These are phyloP conservation scores for Geranomyces variabilis DNA, from an alignment of 192 early-diverging fungal genomes.

Conservation along the genomic window DNA sequence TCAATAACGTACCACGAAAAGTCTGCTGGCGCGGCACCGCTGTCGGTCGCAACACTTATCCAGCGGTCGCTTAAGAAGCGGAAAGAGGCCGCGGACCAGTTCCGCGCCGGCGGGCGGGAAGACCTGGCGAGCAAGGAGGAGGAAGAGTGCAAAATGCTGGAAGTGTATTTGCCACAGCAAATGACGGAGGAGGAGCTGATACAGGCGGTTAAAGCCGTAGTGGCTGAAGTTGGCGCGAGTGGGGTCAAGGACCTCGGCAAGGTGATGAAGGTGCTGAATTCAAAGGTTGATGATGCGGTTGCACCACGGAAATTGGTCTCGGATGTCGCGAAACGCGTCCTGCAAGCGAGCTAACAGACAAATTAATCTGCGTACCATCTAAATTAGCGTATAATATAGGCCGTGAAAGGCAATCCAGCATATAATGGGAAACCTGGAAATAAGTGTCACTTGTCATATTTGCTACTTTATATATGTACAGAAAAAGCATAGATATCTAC, in stretches of 20 bases:
- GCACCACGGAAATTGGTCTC: slow-evolving; percentile 80
- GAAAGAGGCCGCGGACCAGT: slow-evolving; percentile 73
- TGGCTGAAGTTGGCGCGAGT: slow-evolving; percentile 57
- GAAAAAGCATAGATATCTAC: too few relatives aligned
- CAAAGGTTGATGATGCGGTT: slow-evolving; percentile 62
- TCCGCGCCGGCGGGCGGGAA: slow-evolving; percentile 62
- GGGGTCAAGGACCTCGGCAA: slow-evolving; percentile 79
- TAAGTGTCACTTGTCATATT: too few relatives aligned
- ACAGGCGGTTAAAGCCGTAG: slow-evolving; percentile 54
- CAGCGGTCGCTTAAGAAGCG: slow-evolving; percentile 83
- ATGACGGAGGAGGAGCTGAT: slow-evolving; percentile 76
- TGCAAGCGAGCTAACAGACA: slow-evolving; percentile 43
- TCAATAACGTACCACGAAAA: slow-evolving; percentile 82
- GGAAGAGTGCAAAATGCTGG: slow-evolving; percentile 49
- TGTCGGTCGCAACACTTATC: slow-evolving; percentile 66
- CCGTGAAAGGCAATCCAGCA: too few relatives aligned
- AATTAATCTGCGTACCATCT: too few relatives aligned
- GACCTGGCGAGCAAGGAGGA: slow-evolving; percentile 78
- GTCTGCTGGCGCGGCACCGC: slow-evolving; percentile 26
- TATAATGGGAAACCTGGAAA: too few relatives aligned
- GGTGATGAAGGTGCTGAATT: slow-evolving; percentile 77
- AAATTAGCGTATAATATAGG: too few relatives aligned
- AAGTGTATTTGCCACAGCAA: slow-evolving; percentile 76
- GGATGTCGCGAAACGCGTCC: slow-evolving; percentile 73
- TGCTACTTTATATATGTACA: too few relatives aligned